Conservation (phyloP, 192 early-diverging fungal species). For the Borealophlyctis nickersoniae region DNA sequence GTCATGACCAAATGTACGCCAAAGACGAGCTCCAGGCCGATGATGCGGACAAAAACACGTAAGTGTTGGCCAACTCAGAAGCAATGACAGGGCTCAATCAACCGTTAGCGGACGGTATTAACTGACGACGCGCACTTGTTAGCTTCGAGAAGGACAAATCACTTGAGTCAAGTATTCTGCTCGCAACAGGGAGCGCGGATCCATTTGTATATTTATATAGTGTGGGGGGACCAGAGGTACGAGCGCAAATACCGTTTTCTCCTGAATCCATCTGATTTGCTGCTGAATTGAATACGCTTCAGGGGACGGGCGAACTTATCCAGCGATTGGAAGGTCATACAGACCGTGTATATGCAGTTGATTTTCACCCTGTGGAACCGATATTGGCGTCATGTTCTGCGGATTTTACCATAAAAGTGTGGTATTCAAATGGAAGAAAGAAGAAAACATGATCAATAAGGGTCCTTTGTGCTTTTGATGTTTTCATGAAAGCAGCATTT, state of each 20-base stretch:
- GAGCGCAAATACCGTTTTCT: background rate
- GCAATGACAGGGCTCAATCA: background rate
- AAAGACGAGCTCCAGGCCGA: slow-evolving; percentile 28
- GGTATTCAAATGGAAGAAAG: slow-evolving; percentile 46
- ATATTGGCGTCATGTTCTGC: slow-evolving; percentile 80
- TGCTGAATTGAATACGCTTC: background rate
- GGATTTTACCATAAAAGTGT: slow-evolving; percentile 76
- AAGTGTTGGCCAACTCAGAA: slow-evolving; percentile 2
- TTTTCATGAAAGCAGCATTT: too few species aligned
- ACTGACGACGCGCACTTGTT: background rate
- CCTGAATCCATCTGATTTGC: background rate
- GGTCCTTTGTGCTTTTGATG: background rate
- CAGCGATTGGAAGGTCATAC: slow-evolving; percentile 90
- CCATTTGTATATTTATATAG: slow-evolving; percentile 78
- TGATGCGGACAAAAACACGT: slow-evolving; percentile 20
- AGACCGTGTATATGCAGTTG: slow-evolving; percentile 87
- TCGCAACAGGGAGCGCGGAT: slow-evolving; percentile 81
- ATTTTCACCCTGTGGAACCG: slow-evolving; percentile 86
- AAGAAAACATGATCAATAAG: slow-evolving; percentile 31
- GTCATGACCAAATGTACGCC: slow-evolving; percentile 43
- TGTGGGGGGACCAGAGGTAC: slow-evolving; percentile 34
- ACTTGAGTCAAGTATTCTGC: slow-evolving; percentile 36
- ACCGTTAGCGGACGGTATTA: too few species aligned
- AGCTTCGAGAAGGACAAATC: background rate
- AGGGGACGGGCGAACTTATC: slow-evolving; percentile 38